Evolutionary conservation across 2,329 filamentous ascomycete genomes (phyloP), one percentile per base, ranked within the genome.

Genomic region (Nothopassalora personata): DNA sequence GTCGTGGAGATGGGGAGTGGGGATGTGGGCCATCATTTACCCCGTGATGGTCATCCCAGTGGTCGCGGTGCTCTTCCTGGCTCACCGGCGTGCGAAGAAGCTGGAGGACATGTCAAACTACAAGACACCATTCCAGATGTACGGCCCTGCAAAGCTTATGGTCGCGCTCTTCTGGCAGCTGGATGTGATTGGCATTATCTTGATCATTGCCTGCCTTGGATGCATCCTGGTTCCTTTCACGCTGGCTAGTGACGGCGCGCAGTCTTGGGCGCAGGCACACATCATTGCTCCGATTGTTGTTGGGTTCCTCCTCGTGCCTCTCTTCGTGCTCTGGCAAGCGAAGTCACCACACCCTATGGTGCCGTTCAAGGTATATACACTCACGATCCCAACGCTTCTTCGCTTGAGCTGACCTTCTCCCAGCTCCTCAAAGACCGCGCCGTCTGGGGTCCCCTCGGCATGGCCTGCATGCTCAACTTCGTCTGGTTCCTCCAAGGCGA

Each of bases 21-120:
- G 83, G 62, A 86, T 87, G 83, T 87, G 82, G 77, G 78, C 77
- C 50, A 80, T 86, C 61, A 83, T 86, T 53, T 86, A 83, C 66
- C 81, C 84, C 0, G 73, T 83, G 7, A 81, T 79, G 57, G 77
- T 81, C 0, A 60, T 85, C 4, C 83, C 85, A 1, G 74, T 87
- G 0, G 72, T 86, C 66, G 62, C 78, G 43, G 79, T 79, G 5
- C 75, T 88, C 0, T 71, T 73, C 53, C 66, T 82, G 43, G 80
- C 84, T 13, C 74, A 77, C 10, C 77, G 73, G 15, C 80, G 83
- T 19, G 84, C 83, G 11, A 80, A 77, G 65, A 79, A 75, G 60
- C 67, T 73, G n/a, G 82, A 82, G 1, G 73, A 77, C 0, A 73
- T 85, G 23, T 72, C 72, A 39, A 67, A 72, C 7, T 78, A 77